These are phyloP conservation scores for Allodekkera sacchari DNA, from an alignment of 805 yeast genomes.

Conservation along the genomic window DNA sequence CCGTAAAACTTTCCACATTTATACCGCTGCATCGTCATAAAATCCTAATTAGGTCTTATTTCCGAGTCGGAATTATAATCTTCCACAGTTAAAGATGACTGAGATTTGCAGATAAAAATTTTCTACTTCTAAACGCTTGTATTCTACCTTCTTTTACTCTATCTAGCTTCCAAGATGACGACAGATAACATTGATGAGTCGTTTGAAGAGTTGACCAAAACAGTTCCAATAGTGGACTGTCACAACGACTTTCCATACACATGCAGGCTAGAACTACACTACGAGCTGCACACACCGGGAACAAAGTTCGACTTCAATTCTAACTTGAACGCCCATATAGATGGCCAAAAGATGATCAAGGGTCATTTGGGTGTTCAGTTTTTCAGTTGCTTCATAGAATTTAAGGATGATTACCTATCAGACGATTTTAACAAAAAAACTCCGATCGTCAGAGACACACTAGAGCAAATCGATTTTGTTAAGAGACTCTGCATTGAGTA, in stretches of 20 bases:
- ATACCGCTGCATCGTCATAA: too few species aligned
- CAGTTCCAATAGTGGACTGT: constrained; percentile 37
- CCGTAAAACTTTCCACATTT: too few species aligned
- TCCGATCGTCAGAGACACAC: constrained; percentile 40
- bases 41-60: too few species aligned
- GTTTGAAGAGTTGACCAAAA: constrained; percentile 12
- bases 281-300: constrained; percentile 26
- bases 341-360: constrained; percentile 30
- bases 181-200: constrained; percentile 8
- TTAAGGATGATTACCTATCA: constrained; percentile 31
- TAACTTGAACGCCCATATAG: constrained; percentile 36
- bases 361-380: constrained; percentile 44
- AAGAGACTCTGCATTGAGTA: constrained; percentile 36
- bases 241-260: constrained; percentile 47
- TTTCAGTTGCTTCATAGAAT: constrained; percentile 41
- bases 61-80: too few species aligned
- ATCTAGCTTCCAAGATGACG: too few species aligned
- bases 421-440: constrained; percentile 37
- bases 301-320: constrained; percentile 32
- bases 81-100: too few species aligned
- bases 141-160: too few species aligned
- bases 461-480: constrained; percentile 46
- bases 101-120: too few species aligned
- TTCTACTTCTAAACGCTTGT: too few species aligned
- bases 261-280: constrained; percentile 35